These are phyloP conservation scores for Erythrophleum fordii DNA, from an alignment of 306 rosid genomes.

Conservation along the genomic window DNA sequence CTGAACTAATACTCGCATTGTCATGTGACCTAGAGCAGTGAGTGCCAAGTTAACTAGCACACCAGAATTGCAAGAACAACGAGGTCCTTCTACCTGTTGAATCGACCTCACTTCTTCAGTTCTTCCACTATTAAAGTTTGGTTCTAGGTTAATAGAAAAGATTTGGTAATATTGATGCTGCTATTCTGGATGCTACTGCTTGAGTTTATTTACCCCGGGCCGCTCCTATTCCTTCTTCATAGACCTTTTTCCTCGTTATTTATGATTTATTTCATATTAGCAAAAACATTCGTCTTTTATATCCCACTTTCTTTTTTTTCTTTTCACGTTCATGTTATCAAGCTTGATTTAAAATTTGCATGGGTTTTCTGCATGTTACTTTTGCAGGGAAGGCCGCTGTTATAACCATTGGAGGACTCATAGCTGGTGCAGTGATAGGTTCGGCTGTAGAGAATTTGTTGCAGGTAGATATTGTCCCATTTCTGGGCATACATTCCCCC, in stretches of 20 bases:
- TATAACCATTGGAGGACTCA: constrained; percentile 89
- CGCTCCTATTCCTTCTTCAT: constrained; percentile 2
- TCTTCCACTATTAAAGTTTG: constrained; percentile 22
- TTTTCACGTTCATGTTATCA: neutral
- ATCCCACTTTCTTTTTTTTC: neutral
- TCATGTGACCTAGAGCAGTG: constrained; percentile 23
- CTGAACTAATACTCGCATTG: constrained; percentile 17
- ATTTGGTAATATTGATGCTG: constrained; percentile 33
- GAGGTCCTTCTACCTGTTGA: constrained; percentile 21
- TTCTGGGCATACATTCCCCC: constrained; percentile 93
- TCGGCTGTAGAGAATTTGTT: constrained; percentile 92
- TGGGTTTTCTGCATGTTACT: constrained; percentile 24
- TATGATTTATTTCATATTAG: constrained; percentile 25
- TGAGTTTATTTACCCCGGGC: constrained; percentile 23
- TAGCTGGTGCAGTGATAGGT: constrained; percentile 90
- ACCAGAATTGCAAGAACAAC: neutral
- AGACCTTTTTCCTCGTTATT: constrained; percentile 1
- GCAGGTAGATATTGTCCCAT: constrained; percentile 96
- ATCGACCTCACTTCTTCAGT: constrained; percentile 14
- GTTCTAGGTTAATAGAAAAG: constrained; percentile 23
- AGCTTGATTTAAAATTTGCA: neutral
- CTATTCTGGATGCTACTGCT: constrained; percentile 23
- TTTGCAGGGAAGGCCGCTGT: constrained; percentile 91
- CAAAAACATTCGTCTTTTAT: neutral
- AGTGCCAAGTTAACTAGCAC: constrained; percentile 8